phyloP scores from a whole-genome alignment of 192 early-diverging fungal genomes.

The Backusella parvicylindrica region DNA sequence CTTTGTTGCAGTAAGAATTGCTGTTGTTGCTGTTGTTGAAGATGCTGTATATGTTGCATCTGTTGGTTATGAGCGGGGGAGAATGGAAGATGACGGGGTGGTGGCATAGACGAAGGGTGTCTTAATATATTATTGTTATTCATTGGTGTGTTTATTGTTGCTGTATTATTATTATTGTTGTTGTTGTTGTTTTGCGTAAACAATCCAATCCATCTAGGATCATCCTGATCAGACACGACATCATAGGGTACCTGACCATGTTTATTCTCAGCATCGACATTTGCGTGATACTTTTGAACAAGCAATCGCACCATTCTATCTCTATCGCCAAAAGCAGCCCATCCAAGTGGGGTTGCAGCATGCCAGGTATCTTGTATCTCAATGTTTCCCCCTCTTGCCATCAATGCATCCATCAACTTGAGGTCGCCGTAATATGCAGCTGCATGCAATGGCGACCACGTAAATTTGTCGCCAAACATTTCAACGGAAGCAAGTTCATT shows the following conservation, averaged over 20 bases:
- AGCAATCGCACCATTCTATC: slow-evolving; percentile 68
- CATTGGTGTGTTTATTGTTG: neutral
- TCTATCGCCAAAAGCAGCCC: slow-evolving; percentile 80
- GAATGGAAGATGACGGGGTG: neutral
- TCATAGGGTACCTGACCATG: slow-evolving; percentile 79
- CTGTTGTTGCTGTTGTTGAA: neutral
- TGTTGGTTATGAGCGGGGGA: neutral
- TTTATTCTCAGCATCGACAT: slow-evolving; percentile 70
- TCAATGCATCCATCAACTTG: slow-evolving; percentile 63
- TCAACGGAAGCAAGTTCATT: slow-evolving; percentile 28
- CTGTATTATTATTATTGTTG: neutral
- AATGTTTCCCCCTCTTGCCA: slow-evolving; percentile 73
- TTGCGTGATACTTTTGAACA: slow-evolving; percentile 73
- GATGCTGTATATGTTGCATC: neutral
- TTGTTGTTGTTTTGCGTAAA: neutral
- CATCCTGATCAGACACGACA: slow-evolving; percentile 63
- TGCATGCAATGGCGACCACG: slow-evolving; percentile 85
- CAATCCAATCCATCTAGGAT: slow-evolving; percentile 33
- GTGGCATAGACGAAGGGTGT: too few relatives aligned
- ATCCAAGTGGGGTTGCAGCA: slow-evolving; percentile 76
- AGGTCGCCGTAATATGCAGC: slow-evolving; percentile 78
- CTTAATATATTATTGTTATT: neutral
- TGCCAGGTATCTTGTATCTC: slow-evolving; percentile 86
- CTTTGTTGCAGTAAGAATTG: neutral
- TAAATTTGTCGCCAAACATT: slow-evolving; percentile 57